phyloP scores from a whole-genome alignment of 768 basidiomycete species.

The Trametes gibbosa region DNA sequence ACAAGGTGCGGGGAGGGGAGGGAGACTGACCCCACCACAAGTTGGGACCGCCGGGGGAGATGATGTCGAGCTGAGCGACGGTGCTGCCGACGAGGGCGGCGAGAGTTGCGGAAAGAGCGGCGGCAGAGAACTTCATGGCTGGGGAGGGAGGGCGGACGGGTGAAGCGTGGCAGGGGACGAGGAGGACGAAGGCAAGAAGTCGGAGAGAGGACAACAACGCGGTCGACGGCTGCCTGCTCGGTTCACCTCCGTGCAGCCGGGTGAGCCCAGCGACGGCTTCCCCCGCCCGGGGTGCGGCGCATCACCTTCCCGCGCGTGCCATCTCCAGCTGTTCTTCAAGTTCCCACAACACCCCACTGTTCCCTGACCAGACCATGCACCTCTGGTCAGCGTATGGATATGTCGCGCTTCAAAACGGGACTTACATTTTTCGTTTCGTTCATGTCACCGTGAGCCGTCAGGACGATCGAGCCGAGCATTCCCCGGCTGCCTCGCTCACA shows the following conservation, averaged over 20 bases:
- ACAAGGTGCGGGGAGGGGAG: not conserved
- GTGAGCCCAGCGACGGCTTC: not conserved
- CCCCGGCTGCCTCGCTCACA: not conserved
- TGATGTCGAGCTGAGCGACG: constrained; percentile 43
- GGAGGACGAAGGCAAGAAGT: not conserved
- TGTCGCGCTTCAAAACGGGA: no score
- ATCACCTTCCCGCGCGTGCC: not conserved
- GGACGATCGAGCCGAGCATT: not conserved
- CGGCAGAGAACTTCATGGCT: constrained; percentile 34
- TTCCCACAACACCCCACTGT: no score
- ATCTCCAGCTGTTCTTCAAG: no score
- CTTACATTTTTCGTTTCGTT: no score
- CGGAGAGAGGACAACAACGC: constrained; percentile 4
- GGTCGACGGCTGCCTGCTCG: not conserved
- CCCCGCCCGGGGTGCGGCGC: not conserved
- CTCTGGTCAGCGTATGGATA: no score
- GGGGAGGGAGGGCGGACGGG: constrained; percentile 5
- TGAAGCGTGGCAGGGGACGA: constrained; percentile 14
- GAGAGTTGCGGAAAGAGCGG: constrained; percentile 34
- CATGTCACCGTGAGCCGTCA: not conserved
- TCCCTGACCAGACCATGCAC: no score
- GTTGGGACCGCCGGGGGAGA: constrained; percentile 39
- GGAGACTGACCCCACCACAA: constrained; percentile 57
- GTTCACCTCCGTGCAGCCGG: not conserved
- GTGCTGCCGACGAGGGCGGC: constrained; percentile 39